These are phyloP conservation scores for Cucurbita moschata DNA, from an alignment of 306 rosid species.

Conservation along the genomic window DNA sequence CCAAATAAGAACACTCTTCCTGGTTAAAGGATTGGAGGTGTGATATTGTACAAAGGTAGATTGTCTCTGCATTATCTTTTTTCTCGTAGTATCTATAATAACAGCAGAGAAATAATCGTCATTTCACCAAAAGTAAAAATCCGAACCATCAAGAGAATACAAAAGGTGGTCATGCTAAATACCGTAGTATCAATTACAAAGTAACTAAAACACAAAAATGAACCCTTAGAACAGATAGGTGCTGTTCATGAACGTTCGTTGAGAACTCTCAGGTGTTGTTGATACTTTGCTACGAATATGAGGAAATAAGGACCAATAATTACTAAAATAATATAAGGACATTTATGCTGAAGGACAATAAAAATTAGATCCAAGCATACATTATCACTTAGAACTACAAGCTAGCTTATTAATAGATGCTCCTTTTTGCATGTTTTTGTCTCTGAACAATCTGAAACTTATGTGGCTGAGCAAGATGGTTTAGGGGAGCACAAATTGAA, in stretches of 20 bases:
- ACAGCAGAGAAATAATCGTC: neutral
- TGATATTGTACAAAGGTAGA: constrained; percentile 64
- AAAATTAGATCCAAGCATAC: neutral
- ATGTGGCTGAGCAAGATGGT: neutral
- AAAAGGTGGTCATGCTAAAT: neutral
- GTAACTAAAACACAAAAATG: neutral
- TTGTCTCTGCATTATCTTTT: constrained; percentile 67
- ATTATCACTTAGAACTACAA: neutral
- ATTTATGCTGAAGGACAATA: neutral
- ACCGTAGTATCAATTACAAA: neutral
- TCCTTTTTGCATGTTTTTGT: too few relatives aligned
- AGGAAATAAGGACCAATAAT: neutral
- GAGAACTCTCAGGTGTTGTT: neutral
- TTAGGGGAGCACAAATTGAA: neutral
- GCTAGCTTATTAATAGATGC: neutral
- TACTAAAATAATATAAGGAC: neutral
- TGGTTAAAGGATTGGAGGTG: constrained; percentile 46
- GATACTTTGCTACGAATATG: neutral
- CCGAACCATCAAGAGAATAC: neutral
- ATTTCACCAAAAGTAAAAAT: constrained; percentile 2
- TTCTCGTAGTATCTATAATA: constrained; percentile 61
- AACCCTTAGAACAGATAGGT: neutral
- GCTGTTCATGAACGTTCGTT: neutral
- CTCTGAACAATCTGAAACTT: neutral
- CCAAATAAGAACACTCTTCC: constrained; percentile 47